Conservation (phyloP, 192 early-diverging fungal genomes). For the Rhizophagus clarus region DNA sequence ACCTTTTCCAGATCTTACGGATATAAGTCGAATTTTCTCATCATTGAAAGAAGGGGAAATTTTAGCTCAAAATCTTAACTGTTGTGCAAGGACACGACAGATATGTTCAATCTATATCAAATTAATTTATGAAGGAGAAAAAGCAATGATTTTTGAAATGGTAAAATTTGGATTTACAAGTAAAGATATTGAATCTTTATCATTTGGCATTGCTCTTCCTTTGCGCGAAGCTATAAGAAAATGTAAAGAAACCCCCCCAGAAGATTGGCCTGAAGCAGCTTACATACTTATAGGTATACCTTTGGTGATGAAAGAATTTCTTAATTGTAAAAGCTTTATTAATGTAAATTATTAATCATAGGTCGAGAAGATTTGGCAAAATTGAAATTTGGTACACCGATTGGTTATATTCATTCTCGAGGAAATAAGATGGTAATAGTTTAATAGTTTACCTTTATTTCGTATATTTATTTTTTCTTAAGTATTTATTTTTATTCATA, state of each 20-base stretch:
- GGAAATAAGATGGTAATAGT: not conserved
- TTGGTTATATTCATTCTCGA: constrained; percentile 26
- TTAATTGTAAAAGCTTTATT: not conserved
- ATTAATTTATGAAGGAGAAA: constrained; percentile 31
- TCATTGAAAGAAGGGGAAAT: not conserved
- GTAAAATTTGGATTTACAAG: constrained; percentile 35
- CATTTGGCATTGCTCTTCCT: constrained; percentile 57
- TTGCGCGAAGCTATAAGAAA: constrained; percentile 53
- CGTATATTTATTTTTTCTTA: not conserved
- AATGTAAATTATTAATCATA: constrained; percentile 16
- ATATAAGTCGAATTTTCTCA: constrained; percentile 33
- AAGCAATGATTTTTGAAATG: constrained; percentile 47
- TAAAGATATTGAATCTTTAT: constrained; percentile 50
- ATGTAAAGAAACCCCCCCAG: constrained; percentile 51
- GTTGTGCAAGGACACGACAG: constrained; percentile 34
- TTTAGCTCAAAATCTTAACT: not conserved
- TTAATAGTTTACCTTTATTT: not conserved
- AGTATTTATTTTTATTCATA: not conserved
- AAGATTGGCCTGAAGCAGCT: constrained; percentile 41
- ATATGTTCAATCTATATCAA: constrained; percentile 32
- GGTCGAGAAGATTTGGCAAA: constrained; percentile 38
- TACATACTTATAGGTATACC: constrained; percentile 55
- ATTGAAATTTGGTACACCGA: constrained; percentile 18
- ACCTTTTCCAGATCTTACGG: constrained; percentile 32
- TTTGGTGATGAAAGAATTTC: constrained; percentile 29